Conservation (phyloP, 495 filamentous ascomycete genomes). For the Glarea lozoyensis region DNA sequence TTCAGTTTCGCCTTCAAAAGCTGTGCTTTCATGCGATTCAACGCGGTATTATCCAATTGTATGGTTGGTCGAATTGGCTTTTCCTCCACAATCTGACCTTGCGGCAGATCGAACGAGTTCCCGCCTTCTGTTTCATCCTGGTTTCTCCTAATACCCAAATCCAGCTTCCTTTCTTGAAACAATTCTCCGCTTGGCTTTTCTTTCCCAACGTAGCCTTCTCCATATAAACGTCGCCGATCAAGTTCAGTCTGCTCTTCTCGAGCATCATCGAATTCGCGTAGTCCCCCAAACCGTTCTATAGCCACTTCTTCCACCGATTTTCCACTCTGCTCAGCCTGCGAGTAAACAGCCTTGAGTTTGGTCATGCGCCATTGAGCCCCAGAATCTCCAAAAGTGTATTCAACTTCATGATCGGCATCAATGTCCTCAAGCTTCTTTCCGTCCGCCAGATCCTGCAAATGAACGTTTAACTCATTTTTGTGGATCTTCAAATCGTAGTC, state of each 20-base stretch:
- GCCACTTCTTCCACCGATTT: constrained; percentile 71
- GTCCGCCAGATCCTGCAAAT: constrained; percentile 53
- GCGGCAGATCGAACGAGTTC: constrained; percentile 28
- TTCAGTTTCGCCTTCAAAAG: constrained; percentile 90
- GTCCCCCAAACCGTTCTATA: constrained; percentile 66
- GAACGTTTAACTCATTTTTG: constrained; percentile 68
- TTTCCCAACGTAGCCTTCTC: constrained; percentile 77
- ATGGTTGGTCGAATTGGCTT: constrained; percentile 31
- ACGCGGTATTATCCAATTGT: constrained; percentile 59
- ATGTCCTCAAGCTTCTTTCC: constrained; percentile 40
- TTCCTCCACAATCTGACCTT: constrained; percentile 31
- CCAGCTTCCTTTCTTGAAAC: constrained; percentile 56
- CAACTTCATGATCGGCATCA: constrained; percentile 52
- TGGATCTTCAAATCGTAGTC: constrained; percentile 73
- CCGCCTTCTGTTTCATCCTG: constrained; percentile 33
- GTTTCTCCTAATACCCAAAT: constrained; percentile 34
- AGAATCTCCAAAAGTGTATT: constrained; percentile 82
- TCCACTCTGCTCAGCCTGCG: constrained; percentile 64
- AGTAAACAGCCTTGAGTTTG: constrained; percentile 79
- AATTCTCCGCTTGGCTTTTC: constrained; percentile 84
- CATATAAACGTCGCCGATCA: constrained; percentile 76
- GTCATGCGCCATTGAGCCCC: constrained; percentile 95
- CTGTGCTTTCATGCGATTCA: constrained; percentile 87
- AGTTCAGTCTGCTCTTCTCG: constrained; percentile 92
- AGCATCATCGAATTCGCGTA: constrained; percentile 85